Base-by-base conservation (phyloP, 139 green algal species). In the Chlamydomonas sp. region DNA sequence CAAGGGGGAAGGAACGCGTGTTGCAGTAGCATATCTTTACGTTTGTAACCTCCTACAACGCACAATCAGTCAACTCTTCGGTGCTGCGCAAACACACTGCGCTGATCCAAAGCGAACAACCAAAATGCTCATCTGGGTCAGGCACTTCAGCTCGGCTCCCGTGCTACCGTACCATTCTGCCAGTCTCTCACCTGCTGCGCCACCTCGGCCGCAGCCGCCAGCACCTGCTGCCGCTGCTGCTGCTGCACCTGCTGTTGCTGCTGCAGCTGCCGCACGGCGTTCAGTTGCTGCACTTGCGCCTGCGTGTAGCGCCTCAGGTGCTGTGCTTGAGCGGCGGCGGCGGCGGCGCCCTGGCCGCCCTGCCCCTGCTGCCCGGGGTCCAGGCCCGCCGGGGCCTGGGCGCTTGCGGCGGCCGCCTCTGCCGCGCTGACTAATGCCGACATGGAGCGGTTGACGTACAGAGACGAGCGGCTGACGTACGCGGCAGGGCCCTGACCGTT, bases 201-300 rank as follows among this genome's bases (percentile, higher is more conserved):
- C 61, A 87, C 83, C 49, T 87, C 83, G 1, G 73, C 73, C 7
- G 83, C 83, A 3, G 62, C 72, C 31, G 83, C 83, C 14, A 87
- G 83, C 4, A 87, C 83, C 4, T 87, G 83, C 0, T n/a, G 73
- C 49, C 80, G 83, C 72, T 80, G 73, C 31, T 78, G 16, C 4
- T 72, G 71, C 71, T 86, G 81, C 60, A 73, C 71, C 60, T 80
- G 71, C 12, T 87, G 82, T 2, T 73, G 62, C 4, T 66, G 3
- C 82, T 87, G 82, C 17, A 87, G 64, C 71, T 87, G 83, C 5
- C 83, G 83, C 59, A 81, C 83, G 14, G 64, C 31, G 31, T 15
- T 76, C 31, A 87, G 2, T 73, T 87, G 83, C 31, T 87, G 83
- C n/a, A 81, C 31, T 57, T 87, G 83, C 2, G 83, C 83, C 1